These are phyloP conservation scores for Saccharomyces hybrid DNA, from an alignment of 1,139 yeast species.

Conservation along the genomic window DNA sequence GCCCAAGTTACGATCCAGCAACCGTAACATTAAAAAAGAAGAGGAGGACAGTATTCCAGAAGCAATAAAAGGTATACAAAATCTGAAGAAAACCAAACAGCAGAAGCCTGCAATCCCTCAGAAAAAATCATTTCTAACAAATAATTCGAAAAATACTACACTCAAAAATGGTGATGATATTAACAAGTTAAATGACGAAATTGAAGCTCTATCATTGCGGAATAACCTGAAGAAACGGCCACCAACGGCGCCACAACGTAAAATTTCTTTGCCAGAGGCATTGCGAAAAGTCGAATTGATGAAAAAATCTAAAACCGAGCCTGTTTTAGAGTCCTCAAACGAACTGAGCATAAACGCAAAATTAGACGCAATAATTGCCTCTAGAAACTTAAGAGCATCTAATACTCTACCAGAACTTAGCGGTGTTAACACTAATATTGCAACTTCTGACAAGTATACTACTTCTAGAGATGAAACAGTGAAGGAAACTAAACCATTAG, in stretches of 20 bases:
- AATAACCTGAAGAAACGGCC: slow-evolving; percentile 13
- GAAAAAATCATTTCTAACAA: not conserved
- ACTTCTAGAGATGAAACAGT: not conserved
- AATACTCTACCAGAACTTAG: not conserved
- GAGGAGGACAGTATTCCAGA: not conserved
- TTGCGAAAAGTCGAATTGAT: slow-evolving; percentile 22
- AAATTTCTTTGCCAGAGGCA: slow-evolving; percentile 31
- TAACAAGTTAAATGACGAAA: slow-evolving; percentile 4
- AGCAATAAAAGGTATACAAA: not conserved
- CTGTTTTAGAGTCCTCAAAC: not conserved
- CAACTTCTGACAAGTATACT: not conserved
- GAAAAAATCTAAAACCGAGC: slow-evolving; percentile 7
- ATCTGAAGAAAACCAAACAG: not conserved
- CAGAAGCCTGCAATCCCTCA: not conserved
- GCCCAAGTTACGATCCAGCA: not conserved
- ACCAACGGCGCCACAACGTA: slow-evolving; percentile 25
- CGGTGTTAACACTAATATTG: not conserved
- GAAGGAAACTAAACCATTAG: slow-evolving; percentile 28
- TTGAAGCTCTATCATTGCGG: slow-evolving; percentile 15
- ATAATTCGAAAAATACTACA: not conserved
- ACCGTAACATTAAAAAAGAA: not conserved
- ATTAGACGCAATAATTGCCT: not conserved
- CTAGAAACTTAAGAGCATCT: not conserved
- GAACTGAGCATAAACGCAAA: not conserved
- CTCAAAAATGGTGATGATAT: not conserved